Evolutionary conservation across 352 stramenopile species (phyloP), one percentile per base, ranked within the genome.

Genomic region (Phytophthora hibernalis): DNA sequence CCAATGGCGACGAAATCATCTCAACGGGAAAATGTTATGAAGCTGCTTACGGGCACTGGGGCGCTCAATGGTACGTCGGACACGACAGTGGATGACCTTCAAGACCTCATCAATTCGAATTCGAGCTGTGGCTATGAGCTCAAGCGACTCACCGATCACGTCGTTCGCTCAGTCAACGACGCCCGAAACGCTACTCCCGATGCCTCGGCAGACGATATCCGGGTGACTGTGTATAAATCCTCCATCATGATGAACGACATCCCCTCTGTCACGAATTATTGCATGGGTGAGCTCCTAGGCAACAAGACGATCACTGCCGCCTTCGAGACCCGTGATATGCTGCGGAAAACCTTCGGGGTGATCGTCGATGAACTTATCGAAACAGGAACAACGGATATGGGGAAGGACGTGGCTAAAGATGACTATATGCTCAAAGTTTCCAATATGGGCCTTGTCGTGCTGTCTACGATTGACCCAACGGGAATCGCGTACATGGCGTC

Each of bases 341-440:
- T 70, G 37, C 54, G 54, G 20, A 70, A 65, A 21, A 70, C 54
- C 9, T 70, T 70, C 28, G 54, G 54, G 2, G 61, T 70, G 3
- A 70, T 70, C 7, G 21, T 70, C 0, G 61, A 70, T 24, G 44
- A 70, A 20, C 47, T 70, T 5, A 44, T 70, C n/a, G 54, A 70
- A 2, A 65, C 61, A 1, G 61, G 45, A 0, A 60, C 48, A 0
- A 70, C 62, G 3, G 62, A 70, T 31, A 60, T 70, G 45, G 54
- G 62, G 3, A 28, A 70, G n/a, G 33, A 26, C 7, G 65, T 73
- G 10, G 65, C 59, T 5, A 26, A 72, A 53, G 61, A 67, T 7
- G 72, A 76, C 30, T 84, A 79, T 40, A 61, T 70, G 43, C 52
- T 79, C 18, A 74, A 71, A 43, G 69, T 79, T 13, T 28, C 71